A percentile compares a stretch with the other conserved stretches of the same genome.
These are phyloP conservation scores for Dactylis glomerata DNA, from an alignment of 176 grass and related monocot genomes.

Conservation along the genomic window DNA sequence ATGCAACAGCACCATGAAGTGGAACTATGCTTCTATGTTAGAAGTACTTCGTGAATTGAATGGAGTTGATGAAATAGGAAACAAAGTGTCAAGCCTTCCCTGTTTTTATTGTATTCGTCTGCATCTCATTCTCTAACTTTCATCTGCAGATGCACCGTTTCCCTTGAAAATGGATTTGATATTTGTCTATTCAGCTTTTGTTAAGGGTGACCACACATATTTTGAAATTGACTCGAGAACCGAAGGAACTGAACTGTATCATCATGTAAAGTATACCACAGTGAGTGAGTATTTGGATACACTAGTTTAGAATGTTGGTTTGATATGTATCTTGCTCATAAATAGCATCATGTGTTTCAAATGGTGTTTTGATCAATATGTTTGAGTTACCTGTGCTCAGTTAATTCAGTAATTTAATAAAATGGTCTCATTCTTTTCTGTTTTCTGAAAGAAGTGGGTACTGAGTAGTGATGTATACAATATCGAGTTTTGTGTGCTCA, in stretches of 20 bases:
- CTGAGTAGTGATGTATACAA: neutral
- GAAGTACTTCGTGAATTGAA: neutral
- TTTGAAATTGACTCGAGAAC: conserved; percentile 57
- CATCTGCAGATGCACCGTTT: conserved; percentile 60
- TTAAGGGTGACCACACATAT: conserved; percentile 87
- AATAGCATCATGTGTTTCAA: conserved; percentile 10
- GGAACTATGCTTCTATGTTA: neutral
- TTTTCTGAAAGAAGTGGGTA: neutral
- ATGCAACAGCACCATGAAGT: conserved; percentile 3
- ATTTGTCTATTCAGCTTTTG: conserved; percentile 90
- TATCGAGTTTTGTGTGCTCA: conserved; percentile 13
- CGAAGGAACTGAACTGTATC: conserved; percentile 75
- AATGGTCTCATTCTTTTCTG: neutral
- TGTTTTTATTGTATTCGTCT: neutral
- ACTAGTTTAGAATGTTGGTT: conserved; percentile 44
- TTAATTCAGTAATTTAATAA: conserved; percentile 14
- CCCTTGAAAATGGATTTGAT: conserved; percentile 70
- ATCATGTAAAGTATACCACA: conserved; percentile 60
- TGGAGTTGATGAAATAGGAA: neutral
- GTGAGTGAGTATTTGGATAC: conserved; percentile 63
- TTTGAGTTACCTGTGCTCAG: neutral
- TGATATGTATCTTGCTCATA: conserved; percentile 23
- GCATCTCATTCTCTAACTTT: conserved; percentile 12
- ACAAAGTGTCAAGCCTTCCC: neutral
- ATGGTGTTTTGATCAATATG: neutral